Base-by-base conservation (phyloP, 2,329 filamentous ascomycete species). In the Colletotrichum noveboracense region DNA sequence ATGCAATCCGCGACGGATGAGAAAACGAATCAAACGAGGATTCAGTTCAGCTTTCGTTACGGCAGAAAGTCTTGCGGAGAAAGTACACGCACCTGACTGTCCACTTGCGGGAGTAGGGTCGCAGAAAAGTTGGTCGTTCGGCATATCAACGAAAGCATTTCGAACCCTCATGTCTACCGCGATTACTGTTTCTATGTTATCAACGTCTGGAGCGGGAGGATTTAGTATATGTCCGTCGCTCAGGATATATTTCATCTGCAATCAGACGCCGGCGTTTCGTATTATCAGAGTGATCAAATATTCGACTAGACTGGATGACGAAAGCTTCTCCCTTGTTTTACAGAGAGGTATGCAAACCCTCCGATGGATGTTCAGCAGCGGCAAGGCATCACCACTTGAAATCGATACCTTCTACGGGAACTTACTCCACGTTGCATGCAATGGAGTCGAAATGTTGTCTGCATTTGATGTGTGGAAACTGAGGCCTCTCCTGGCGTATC, bases 131-230 rank as follows among this genome's bases (percentile, higher is more conserved):
- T 56, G 52, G 52, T 26, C 52, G 0, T 2, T 56, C 1, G 21
- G 52, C 12, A 7, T 26, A 16, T 24, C 52, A 7, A 26, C 10
- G 24, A n/a, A 56, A 56, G n/a, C 12, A 14, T 26, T 56, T 5
- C 52, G 7, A 56, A 21, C 21, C 0, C 0, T 56, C 1, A 0
- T 56, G 4, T 24, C 52, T 0, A 3, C 21, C 2, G 52, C 52
- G 7, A 56, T 56, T 26, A 26, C 52, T 1, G 0, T 56, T 6
- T 24, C 52, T 5, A 13, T 5, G 21, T 24, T 21, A 26, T 24
- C 52, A 6, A 14, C 21, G 1, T 16, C 6, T 8, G 52, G 52
- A 3, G 52, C 52, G 0, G 52, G 52, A 8, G 52, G 52, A 0
- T 14, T 56, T 0, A 56, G 52, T 12, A 56, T 56, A 8, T 21